Conservation (phyloP, 2,329 filamentous ascomycete genomes). For the Arthrinium phaeospermum region DNA sequence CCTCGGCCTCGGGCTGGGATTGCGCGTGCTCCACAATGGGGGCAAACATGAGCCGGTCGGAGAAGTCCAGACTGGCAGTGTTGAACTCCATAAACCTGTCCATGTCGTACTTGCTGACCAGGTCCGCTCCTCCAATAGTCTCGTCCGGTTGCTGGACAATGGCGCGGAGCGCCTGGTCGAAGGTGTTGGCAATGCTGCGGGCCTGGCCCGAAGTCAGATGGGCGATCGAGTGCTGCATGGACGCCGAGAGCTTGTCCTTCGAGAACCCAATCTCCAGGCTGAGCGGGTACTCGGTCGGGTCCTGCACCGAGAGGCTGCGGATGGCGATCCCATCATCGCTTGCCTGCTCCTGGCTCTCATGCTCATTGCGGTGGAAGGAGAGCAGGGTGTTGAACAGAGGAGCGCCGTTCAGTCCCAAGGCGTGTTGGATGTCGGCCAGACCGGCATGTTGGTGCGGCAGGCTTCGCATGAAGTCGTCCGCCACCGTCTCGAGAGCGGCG, state of each 20-base stretch:
- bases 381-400: background rate
- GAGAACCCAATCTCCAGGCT: too few species aligned
- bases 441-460: background rate
- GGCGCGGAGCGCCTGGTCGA: too few species aligned
- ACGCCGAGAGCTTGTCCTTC: too few species aligned
- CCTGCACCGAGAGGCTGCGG: too few species aligned
- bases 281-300: too few species aligned
- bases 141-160: too few species aligned
- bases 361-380: background rate
- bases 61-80: background rate
- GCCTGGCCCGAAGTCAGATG: too few species aligned
- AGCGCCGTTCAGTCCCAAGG: background rate
- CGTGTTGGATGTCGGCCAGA: background rate
- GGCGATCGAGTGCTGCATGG: too few species aligned
- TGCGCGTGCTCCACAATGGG: background rate
- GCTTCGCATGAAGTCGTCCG: background rate
- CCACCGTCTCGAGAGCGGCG: background rate
- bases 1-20: background rate
- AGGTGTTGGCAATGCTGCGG: too few species aligned
- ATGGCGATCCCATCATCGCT: too few species aligned
- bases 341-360: too few species aligned
- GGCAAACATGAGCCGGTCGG: background rate
- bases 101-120: background rate
- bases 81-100: background rate
- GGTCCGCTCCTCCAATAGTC: too few species aligned